A percentile compares a stretch with the other conserved stretches of the same genome.
Evolutionary conservation across 768 basidiomycete species (phyloP).

Genomic region (Ramaria sp.): DNA sequence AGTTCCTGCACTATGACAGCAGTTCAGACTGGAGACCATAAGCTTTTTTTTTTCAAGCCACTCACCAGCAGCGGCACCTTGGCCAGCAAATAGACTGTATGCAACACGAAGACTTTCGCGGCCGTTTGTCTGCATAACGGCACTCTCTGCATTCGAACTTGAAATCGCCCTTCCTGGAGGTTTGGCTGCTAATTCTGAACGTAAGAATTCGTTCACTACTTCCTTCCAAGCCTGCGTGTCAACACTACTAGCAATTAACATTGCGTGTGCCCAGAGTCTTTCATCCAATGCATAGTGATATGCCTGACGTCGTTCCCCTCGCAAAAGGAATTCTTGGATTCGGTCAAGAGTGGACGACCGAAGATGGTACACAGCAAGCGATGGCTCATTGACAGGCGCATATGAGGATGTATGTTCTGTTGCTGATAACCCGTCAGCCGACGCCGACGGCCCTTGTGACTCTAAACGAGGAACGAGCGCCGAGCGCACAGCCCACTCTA

Average conservation of each 20-base stretch:
- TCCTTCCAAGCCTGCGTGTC: constrained; percentile 94
- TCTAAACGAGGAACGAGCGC: constrained; percentile 55
- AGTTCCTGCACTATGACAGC: constrained; percentile 57
- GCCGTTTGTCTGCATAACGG: constrained; percentile 30
- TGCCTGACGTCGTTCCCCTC: constrained; percentile 79
- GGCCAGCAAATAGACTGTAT: constrained; percentile 78
- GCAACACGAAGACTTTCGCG: constrained; percentile 69
- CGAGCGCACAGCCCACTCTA: constrained; percentile 67
- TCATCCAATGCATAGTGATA: constrained; percentile 83
- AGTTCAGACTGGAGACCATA: constrained; percentile 7
- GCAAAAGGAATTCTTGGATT: constrained; percentile 69
- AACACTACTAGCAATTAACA: constrained; percentile 86
- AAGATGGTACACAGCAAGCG: constrained; percentile 50
- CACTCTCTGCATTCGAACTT: constrained; percentile 12
- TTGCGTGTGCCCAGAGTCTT: constrained; percentile 90
- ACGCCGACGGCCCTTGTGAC: constrained; percentile 1
- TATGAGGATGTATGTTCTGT: constrained; percentile 14
- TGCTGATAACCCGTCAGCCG: background rate
- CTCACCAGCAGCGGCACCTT: constrained; percentile 67
- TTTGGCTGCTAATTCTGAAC: constrained; percentile 52
- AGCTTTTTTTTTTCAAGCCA: constrained; percentile 8
- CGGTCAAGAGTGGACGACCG: constrained; percentile 58
- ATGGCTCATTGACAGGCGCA: constrained; percentile 31
- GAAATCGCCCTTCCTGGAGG: constrained; percentile 16
- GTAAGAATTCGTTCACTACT: constrained; percentile 76